Evolutionary conservation across 352 stramenopile species (phyloP).

Genomic region (Globisporangium apiculatum): DNA sequence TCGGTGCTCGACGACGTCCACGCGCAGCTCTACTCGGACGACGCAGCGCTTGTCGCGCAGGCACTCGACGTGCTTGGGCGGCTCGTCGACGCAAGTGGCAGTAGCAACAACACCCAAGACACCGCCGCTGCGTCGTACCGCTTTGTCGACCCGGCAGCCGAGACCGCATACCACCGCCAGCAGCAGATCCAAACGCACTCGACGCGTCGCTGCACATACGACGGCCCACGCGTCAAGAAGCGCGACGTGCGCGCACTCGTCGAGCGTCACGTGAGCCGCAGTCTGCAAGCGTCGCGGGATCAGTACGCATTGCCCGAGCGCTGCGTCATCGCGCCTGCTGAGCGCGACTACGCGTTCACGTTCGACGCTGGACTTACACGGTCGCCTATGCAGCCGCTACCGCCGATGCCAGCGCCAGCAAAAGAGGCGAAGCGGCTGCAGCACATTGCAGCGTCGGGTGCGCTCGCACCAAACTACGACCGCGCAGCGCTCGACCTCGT

Average conservation of each 20-base stretch:
- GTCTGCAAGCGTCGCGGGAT: slow-evolving; percentile 15
- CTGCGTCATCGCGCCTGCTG: slow-evolving; percentile 2
- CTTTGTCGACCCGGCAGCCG: slow-evolving; percentile 12
- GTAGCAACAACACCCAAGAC: no score
- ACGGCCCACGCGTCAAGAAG: background rate
- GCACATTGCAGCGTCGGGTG: slow-evolving; percentile 31
- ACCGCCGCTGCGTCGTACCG: background rate
- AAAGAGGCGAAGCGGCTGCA: slow-evolving; percentile 41
- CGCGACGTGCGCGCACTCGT: slow-evolving; percentile 28
- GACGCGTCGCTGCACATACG: no score
- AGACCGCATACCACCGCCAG: slow-evolving; percentile 2
- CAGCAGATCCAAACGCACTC: no score
- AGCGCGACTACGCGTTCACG: slow-evolving; percentile 39
- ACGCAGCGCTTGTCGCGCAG: slow-evolving; percentile 27
- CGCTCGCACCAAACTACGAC: slow-evolving; percentile 25
- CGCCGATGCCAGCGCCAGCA: slow-evolving; percentile 23
- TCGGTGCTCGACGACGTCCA: slow-evolving; percentile 19
- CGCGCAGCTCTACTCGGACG: slow-evolving; percentile 32
- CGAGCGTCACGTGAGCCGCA: slow-evolving; percentile 33
- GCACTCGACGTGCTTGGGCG: slow-evolving; percentile 38
- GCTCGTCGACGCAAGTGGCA: slow-evolving; percentile 18
- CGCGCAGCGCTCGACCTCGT: slow-evolving; percentile 42
- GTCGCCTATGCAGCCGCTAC: slow-evolving; percentile 34
- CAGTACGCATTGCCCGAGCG: slow-evolving; percentile 10
- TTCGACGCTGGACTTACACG: slow-evolving; percentile 27